phyloP scores from a whole-genome alignment of 495 filamentous ascomycete species.

The Mytilinidion resinicola region DNA sequence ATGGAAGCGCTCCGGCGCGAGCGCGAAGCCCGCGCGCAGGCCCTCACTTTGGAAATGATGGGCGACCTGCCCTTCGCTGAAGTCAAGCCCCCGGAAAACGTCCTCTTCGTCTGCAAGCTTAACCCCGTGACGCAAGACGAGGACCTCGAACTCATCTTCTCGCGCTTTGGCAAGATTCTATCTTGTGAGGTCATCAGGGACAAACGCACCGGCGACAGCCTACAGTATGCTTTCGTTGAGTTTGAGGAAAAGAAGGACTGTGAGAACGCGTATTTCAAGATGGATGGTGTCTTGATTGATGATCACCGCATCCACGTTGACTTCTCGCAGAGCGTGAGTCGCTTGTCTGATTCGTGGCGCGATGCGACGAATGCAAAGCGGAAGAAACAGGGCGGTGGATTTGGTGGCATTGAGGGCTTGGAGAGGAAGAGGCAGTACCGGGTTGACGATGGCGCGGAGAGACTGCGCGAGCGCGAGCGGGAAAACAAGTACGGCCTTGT shows the following conservation, averaged over 20 bases:
- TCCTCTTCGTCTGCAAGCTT: slow-evolving; percentile 96
- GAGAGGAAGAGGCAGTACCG: slow-evolving; percentile 90
- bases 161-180: slow-evolving; percentile 89
- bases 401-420: slow-evolving; percentile 78
- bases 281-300: slow-evolving; percentile 93
- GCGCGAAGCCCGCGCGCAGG: slow-evolving; percentile 88
- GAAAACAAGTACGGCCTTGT: slow-evolving; percentile 62
- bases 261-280: slow-evolving; percentile 96
- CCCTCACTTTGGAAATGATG: slow-evolving; percentile 94
- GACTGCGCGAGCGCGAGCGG: slow-evolving; percentile 34
- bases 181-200: slow-evolving; percentile 97
- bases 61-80: slow-evolving; percentile 96
- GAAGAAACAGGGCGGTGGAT: slow-evolving; percentile 63
- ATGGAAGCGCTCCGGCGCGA: slow-evolving; percentile 77
- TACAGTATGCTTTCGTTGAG: slow-evolving; percentile 98
- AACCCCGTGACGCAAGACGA: slow-evolving; percentile 96
- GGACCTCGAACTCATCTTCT: slow-evolving; percentile 91
- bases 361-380: slow-evolving; percentile 81
- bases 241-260: slow-evolving; percentile 88
- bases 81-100: slow-evolving; percentile 95
- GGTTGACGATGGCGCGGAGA: slow-evolving; percentile 51
- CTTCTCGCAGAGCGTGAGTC: slow-evolving; percentile 92
- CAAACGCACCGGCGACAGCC: slow-evolving; percentile 84
- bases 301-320: slow-evolving; percentile 98
- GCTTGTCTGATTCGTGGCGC: slow-evolving; percentile 85